Percentiles rank a stretch among this genome's conserved stretches.
Conservation (phyloP, 768 basidiomycete species). For the Rhodocollybia butyracea region DNA sequence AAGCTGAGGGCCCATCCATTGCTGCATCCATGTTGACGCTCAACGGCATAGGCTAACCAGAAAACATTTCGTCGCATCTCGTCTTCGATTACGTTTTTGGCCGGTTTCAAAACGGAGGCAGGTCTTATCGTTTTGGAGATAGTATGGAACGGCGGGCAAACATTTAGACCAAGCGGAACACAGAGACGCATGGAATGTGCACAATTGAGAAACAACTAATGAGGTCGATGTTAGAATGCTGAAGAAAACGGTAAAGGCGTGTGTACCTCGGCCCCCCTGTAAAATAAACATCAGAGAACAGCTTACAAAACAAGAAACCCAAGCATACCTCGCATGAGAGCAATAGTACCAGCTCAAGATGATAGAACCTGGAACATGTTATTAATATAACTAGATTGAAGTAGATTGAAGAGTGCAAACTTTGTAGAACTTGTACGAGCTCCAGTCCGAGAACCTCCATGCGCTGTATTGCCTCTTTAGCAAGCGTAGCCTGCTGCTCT, state of each 20-base stretch:
- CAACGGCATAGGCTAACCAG: slow-evolving; percentile 68
- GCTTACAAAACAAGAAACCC: neutral
- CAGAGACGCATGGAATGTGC: slow-evolving; percentile 55
- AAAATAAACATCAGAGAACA: slow-evolving; percentile 8
- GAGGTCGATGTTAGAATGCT: neutral
- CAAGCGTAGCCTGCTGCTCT: slow-evolving; percentile 57
- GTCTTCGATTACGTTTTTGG: slow-evolving; percentile 63
- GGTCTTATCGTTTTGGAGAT: slow-evolving; percentile 57
- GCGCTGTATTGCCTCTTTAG: slow-evolving; percentile 47
- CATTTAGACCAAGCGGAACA: slow-evolving; percentile 68
- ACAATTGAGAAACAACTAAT: slow-evolving; percentile 57
- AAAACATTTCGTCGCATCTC: slow-evolving; percentile 72
- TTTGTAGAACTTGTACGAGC: slow-evolving; percentile 60
- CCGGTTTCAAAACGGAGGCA: slow-evolving; percentile 55
- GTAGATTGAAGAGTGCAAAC: slow-evolving; percentile 29
- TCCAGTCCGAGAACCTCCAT: slow-evolving; percentile 49
- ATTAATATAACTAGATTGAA: neutral
- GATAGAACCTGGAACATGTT: slow-evolving; percentile 45
- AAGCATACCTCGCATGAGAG: slow-evolving; percentile 56
- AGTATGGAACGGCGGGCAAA: slow-evolving; percentile 62
- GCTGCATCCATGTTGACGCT: slow-evolving; percentile 62
- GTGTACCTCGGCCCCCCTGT: slow-evolving; percentile 71
- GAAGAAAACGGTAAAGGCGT: neutral
- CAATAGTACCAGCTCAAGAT: slow-evolving; percentile 73
- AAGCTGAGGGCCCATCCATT: slow-evolving; percentile 71